Base-by-base conservation (phyloP, 345 rosid species). In the Physaria fendleri region DNA sequence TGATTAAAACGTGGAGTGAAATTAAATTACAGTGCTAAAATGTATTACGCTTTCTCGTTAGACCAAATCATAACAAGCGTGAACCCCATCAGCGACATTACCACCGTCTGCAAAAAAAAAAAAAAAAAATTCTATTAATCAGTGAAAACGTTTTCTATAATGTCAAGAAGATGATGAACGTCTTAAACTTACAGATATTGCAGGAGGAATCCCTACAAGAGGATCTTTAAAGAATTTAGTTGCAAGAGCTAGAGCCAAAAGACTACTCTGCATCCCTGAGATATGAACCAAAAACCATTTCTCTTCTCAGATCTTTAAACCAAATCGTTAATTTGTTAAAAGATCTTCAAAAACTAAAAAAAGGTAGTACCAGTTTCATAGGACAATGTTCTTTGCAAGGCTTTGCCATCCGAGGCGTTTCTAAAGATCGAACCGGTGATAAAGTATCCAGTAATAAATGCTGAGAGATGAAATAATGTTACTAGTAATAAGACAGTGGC, bases 211-310 rank as follows among this genome's bases (percentile, higher is more conserved):
- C 18, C 85, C 84, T 6, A 92, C 98, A 4, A 92, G 87, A 17
- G 96, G 96, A 80, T 92, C 98, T 68, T 81, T 74, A 76, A 92
- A 92, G 65, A 92, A 92, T 67, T 69, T 85, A 52, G 90, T 92
- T 1, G 98, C 98, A 28, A 92, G 84, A 4, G 98, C 85, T 25
- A 92, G 87, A 23, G 95, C 98, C 40, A 88, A 65, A 68, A 88
- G 98, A 66, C 98, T 92, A 78, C 98, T 92, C 71, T 92, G 98
- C 98, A 92, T 92, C 51, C 98, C 98, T 91, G 73, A 37, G 53
- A 54, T 66, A 13, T 45, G n/a, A n/a, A n/a, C 28, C 28, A 35
- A 39, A 44, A 39, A 30, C 15, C 41, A 12, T 18, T 2, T 22
- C 28, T 17, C 41, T 37, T 2, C 1, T 12, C 7, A 48, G 16